Conservation (phyloP, 176 grass and related monocot species). For the Puccinellia tenuiflora region DNA sequence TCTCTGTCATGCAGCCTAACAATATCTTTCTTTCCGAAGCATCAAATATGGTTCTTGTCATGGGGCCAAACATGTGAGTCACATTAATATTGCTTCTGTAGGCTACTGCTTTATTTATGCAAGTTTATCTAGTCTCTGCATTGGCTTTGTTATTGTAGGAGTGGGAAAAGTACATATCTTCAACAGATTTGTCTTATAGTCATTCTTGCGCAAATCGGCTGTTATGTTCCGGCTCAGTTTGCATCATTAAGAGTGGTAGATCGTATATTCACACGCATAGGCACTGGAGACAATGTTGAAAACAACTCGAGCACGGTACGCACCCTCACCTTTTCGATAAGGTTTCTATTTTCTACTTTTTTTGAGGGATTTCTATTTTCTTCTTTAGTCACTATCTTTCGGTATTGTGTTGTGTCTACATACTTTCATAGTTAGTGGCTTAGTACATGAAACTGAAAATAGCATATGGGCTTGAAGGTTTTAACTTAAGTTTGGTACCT, state of each 20-base stretch:
- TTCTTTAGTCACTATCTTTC: neutral
- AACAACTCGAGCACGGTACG: slow-evolving; percentile 91
- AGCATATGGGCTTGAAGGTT: neutral
- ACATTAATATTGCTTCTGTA: slow-evolving; percentile 16
- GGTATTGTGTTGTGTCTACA: neutral
- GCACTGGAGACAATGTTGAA: slow-evolving; percentile 77
- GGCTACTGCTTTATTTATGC: slow-evolving; percentile 20
- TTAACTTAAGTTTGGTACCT: neutral
- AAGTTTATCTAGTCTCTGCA: slow-evolving; percentile 22
- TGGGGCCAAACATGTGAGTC: slow-evolving; percentile 91
- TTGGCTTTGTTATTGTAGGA: slow-evolving; percentile 57
- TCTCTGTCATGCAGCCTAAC: slow-evolving; percentile 60
- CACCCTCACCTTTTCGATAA: neutral
- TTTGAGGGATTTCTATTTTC: no score
- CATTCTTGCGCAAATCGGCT: slow-evolving; percentile 93
- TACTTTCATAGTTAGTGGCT: neutral
- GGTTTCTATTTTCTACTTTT: slow-evolving; percentile 5
- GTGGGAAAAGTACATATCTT: slow-evolving; percentile 98
- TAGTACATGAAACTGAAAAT: neutral
- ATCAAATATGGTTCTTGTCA: slow-evolving; percentile 97
- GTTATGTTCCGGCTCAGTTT: slow-evolving; percentile 93
- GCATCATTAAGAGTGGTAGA: slow-evolving; percentile 84
- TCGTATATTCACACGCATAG: slow-evolving; percentile 89
- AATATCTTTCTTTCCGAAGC: slow-evolving; percentile 94
- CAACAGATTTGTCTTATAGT: slow-evolving; percentile 93